Evolutionary conservation across 352 stramenopile genomes (phyloP).

Genomic region (Phytophthora melonis): DNA sequence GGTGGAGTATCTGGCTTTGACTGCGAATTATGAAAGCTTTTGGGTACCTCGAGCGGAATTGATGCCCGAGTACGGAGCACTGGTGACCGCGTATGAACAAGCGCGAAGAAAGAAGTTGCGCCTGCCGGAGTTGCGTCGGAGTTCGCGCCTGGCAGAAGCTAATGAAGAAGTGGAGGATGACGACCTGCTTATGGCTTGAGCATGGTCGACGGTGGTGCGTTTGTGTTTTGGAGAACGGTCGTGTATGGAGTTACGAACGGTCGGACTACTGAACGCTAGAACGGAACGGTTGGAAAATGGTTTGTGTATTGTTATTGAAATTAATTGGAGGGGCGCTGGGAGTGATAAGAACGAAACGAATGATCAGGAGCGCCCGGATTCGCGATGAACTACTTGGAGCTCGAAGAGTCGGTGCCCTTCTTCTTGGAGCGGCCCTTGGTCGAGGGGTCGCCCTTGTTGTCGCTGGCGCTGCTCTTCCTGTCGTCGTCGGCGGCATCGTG

Average conservation of each 20-base stretch:
- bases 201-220: neutral
- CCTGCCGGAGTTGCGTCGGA: no score
- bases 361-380: no score
- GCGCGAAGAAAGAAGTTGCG: no score
- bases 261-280: no score
- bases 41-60: neutral
- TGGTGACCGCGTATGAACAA: no score
- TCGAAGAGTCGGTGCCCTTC: neutral
- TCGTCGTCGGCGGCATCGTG: neutral
- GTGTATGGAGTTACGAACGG: no score
- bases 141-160: no score
- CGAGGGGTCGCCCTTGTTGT: neutral
- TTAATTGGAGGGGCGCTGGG: no score
- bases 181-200: neutral
- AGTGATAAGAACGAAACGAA: no score
- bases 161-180: conserved; percentile 6
- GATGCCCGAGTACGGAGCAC: neutral
- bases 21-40: conserved; percentile 13
- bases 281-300: no score
- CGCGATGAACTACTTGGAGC: neutral
- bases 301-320: no score
- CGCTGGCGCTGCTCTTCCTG: neutral
- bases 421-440: neutral
- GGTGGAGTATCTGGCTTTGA: neutral
- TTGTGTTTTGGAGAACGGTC: no score